Conservation (phyloP, 768 basidiomycete genomes). For the Dictyophora rubrovolvata region DNA sequence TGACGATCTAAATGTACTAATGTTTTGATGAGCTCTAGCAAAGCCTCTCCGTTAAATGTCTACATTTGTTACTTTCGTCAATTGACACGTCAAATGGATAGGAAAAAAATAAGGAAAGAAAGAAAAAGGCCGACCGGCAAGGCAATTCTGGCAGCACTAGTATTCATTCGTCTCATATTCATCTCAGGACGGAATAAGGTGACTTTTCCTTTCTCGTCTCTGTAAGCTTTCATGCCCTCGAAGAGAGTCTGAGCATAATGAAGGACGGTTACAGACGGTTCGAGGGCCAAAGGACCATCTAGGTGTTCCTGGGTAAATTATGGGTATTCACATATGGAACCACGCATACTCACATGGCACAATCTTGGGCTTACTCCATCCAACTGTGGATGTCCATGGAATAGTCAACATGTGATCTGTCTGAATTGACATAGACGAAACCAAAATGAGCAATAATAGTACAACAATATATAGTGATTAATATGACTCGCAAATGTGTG, state of each 20-base stretch:
- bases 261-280: slow-evolving; percentile 75
- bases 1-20: slow-evolving; percentile 74
- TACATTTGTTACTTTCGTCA: slow-evolving; percentile 18
- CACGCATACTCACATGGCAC: slow-evolving; percentile 54
- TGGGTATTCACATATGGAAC: not conserved
- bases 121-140: slow-evolving; percentile 44
- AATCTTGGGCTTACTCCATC: slow-evolving; percentile 80
- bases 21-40: slow-evolving; percentile 75
- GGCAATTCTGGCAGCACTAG: slow-evolving; percentile 65
- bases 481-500: slow-evolving; percentile 59
- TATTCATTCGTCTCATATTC: slow-evolving; percentile 97
- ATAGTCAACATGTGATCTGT: slow-evolving; percentile 81
- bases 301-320: not conserved
- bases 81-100: not conserved
- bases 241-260: slow-evolving; percentile 91
- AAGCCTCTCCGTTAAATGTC: slow-evolving; percentile 69
- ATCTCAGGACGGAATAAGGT: slow-evolving; percentile 89
- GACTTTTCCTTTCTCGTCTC: slow-evolving; percentile 58
- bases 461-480: not conserved
- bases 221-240: slow-evolving; percentile 94
- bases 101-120: not conserved
- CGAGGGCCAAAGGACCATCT: slow-evolving; percentile 66
- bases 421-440: slow-evolving; percentile 26
- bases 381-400: slow-evolving; percentile 57
- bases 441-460: slow-evolving; percentile 5